Conservation (phyloP, 2,329 filamentous ascomycete species). For the Ceratocystis huliohia region DNA sequence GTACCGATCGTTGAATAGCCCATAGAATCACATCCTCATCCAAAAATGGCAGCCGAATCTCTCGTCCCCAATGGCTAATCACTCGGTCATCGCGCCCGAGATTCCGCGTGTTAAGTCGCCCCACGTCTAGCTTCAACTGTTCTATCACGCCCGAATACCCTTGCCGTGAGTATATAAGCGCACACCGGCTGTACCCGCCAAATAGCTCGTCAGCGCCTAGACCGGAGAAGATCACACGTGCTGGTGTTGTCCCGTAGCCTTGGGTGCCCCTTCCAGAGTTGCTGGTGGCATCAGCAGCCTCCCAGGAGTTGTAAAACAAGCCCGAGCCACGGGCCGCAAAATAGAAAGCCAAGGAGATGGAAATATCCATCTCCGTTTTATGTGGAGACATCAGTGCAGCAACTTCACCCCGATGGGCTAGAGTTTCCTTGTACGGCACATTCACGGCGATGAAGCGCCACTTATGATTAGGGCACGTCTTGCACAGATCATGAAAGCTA, state of each 20-base stretch:
- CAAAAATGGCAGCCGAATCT: constrained; percentile 80
- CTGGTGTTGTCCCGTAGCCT: constrained; percentile 49
- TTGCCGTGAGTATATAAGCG: constrained; percentile 55
- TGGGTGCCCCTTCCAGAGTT: constrained; percentile 19
- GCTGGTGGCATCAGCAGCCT: constrained; percentile 11
- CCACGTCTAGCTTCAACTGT: constrained; percentile 75
- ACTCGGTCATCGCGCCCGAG: constrained; percentile 86
- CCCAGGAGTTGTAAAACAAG: constrained; percentile 19
- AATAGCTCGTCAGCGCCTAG: constrained; percentile 94
- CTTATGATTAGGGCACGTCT: constrained; percentile 52
- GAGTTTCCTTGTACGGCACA: constrained; percentile 64
- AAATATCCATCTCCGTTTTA: constrained; percentile 97
- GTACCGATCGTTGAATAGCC: constrained; percentile 61
- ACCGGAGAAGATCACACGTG: constrained; percentile 78
- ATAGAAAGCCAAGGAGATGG: constrained; percentile 85
- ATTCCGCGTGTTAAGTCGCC: constrained; percentile 81
- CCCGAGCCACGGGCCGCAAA: constrained; percentile 74
- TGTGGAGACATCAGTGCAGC: constrained; percentile 77
- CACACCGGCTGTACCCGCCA: constrained; percentile 79
- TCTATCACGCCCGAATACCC: constrained; percentile 62
- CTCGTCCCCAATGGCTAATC: constrained; percentile 77
- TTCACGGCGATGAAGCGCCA: constrained; percentile 83
- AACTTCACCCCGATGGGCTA: constrained; percentile 55
- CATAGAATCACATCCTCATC: constrained; percentile 78
- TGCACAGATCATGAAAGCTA: constrained; percentile 61